Base-by-base conservation (phyloP, 345 rosid genomes). In the Brassica incana region DNA sequence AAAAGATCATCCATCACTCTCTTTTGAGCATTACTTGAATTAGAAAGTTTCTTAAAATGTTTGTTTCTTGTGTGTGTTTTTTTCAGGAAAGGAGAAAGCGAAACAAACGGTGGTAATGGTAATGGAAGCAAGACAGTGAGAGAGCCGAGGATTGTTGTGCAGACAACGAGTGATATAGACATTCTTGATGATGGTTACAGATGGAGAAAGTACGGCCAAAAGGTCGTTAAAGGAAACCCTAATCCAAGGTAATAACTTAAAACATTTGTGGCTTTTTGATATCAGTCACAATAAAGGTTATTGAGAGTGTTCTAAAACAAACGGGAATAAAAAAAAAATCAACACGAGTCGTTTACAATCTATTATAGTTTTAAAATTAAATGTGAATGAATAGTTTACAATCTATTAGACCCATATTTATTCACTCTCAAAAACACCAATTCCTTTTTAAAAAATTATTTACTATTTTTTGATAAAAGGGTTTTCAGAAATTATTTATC, bases 191-290 rank as follows among this genome's bases (percentile, higher is more conserved):
- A 95, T 67, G 99, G 99, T 6, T 95, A 93, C 45, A 91, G 96
- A 33, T 95, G 99, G 99, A 90, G 99, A 77, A 95, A 95, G 83
- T 95, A 95, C 72, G 99, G 99, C 91, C 82, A 95, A 91, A 95
- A 95, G 78, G 98, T 93, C 16, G 99, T 95, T 3, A 95, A 93
- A 67, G 99, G 99, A 69, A 95, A 95, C 73, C 99, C 97, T 5
- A 95, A 95, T 76, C 99, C 99, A 45, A 93, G 97, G 98, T 92
- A 50, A 50, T 14, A 14, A 50, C 56, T 50, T 20, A 20, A 20
- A 20, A 10, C 50, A 43, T 43, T 8, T 43, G 50, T 43, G n/a
- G n/a, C n/a, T n/a, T n/a, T n/a, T n/a, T 43, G 2, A 43, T 43
- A 43, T 43, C 50, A 43, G n/a, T 40, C 10, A 6, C 38, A 35